Conservation (phyloP, 2,329 filamentous ascomycete species). For the Aspergillus brasiliensis region DNA sequence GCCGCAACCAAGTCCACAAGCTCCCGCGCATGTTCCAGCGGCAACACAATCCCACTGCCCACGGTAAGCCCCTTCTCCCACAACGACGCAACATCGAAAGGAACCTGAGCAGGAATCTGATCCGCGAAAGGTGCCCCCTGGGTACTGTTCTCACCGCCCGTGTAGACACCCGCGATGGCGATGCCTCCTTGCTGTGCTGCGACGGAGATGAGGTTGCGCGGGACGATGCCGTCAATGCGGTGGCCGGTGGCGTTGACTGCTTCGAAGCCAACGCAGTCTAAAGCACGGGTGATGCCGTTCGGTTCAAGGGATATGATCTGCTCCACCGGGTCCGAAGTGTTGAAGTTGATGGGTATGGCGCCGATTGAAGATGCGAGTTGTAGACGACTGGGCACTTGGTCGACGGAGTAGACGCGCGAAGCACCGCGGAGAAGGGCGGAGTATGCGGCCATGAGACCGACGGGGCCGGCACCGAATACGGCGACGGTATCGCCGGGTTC, state of each 20-base stretch:
- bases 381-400: neutral
- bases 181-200: neutral
- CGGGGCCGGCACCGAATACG: neutral
- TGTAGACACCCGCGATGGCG: neutral
- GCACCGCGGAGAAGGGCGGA: neutral
- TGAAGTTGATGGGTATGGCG: neutral
- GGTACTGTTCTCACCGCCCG: neutral
- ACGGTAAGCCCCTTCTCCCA: neutral
- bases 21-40: neutral
- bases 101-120: neutral
- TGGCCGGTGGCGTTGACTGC: constrained; percentile 9
- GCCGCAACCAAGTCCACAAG: constrained; percentile 29
- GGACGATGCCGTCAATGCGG: neutral
- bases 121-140: neutral
- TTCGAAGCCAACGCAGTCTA: constrained; percentile 21
- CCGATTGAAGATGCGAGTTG: neutral
- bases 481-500: neutral
- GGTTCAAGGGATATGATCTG: neutral
- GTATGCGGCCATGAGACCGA: neutral
- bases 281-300: constrained; percentile 14
- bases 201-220: neutral
- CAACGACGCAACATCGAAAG: neutral
- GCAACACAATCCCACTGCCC: neutral
- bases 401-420: neutral
- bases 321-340: neutral